These are phyloP conservation scores for Xylariaceae sp. DNA, from an alignment of 2,329 filamentous ascomycete species.

Conservation along the genomic window DNA sequence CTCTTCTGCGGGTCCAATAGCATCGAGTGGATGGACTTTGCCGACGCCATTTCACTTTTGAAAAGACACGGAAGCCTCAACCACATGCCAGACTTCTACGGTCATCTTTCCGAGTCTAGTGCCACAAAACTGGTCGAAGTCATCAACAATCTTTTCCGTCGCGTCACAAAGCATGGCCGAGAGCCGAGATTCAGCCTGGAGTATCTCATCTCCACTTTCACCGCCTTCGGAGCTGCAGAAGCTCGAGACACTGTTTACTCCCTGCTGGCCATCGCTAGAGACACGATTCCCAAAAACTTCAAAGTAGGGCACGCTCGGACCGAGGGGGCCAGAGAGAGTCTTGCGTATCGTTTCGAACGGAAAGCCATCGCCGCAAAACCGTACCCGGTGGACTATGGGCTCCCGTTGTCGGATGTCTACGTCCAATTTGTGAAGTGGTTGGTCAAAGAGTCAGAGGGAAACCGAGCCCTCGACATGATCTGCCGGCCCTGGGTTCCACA, in stretches of 20 bases:
- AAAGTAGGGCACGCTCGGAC: no score
- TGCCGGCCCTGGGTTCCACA: constrained; percentile 10
- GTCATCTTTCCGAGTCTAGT: constrained; percentile 26
- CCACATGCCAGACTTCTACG: constrained; percentile 24
- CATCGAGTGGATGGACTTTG: not conserved
- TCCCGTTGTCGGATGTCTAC: constrained; percentile 3
- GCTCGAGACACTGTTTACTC: constrained; percentile 27
- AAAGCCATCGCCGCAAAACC: not conserved
- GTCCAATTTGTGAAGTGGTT: not conserved
- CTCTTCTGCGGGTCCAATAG: not conserved
- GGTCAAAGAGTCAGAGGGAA: not conserved
- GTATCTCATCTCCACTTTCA: constrained; percentile 25
- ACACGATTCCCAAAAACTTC: constrained; percentile 20
- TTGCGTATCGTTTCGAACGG: no score
- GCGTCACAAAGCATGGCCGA: not conserved
- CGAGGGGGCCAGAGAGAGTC: no score
- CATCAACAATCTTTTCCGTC: constrained; percentile 23
- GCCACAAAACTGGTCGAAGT: constrained; percentile 29
- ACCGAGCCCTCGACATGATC: constrained; percentile 6
- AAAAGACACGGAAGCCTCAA: constrained; percentile 25
- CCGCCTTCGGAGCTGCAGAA: constrained; percentile 21
- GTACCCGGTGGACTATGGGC: constrained; percentile 3
- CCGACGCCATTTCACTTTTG: constrained; percentile 3
- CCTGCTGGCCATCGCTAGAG: constrained; percentile 26
- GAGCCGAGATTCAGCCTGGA: constrained; percentile 21